Evolutionary conservation across 208 protist species (phyloP), one percentile per base, ranked within the genome.

Genomic region (Leishmania braziliensis): DNA sequence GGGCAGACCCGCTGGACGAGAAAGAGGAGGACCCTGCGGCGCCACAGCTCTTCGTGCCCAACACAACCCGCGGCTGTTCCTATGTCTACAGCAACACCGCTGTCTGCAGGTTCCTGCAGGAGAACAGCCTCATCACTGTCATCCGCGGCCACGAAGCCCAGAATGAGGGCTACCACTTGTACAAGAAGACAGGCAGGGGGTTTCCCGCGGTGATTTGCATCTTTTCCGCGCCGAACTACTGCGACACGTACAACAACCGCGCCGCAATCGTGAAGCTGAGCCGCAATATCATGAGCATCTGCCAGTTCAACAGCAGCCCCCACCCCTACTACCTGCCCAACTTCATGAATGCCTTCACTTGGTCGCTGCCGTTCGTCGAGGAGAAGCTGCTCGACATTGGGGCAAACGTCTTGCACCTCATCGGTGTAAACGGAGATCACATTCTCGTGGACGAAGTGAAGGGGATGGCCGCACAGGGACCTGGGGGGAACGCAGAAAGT

Each of bases 301-400:
- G 98, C 20, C 98, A 99, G 91, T 99, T 99, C 87, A 98, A 97
- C 75, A 93, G 87, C 75, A 93, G 89, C 69, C 95, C 92, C 0
- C 98, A 99, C 87, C 98, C 99, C 14, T 99, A 99, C 88, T 99
- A 98, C 90, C 90, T 99, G 50, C 98, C 98, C 65, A 99, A 99
- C 86, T 99, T 99, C 84, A 98, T 99, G 91, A 98, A 99, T 86
- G 98, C 99, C 71, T 99, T 99, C 80, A 95, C 93, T 16, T 99
- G 97, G 98, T 99, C 98, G 5, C 87, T 99, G 53, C 98, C 98
- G 3, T 99, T 99, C 84, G 98, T 99, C 0, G 97, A 92, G 5
- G 98, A 99, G 82, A 99, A 99, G 84, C 82, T 98, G 18, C 88
- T 91, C 18, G 96, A 98, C 75, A 97, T 99, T 70, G 89, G 97